A percentile compares a stretch with the other conserved stretches of the same genome.
These are phyloP conservation scores for Lophiotrema nucula DNA, from an alignment of 495 filamentous ascomycete species.

Conservation along the genomic window DNA sequence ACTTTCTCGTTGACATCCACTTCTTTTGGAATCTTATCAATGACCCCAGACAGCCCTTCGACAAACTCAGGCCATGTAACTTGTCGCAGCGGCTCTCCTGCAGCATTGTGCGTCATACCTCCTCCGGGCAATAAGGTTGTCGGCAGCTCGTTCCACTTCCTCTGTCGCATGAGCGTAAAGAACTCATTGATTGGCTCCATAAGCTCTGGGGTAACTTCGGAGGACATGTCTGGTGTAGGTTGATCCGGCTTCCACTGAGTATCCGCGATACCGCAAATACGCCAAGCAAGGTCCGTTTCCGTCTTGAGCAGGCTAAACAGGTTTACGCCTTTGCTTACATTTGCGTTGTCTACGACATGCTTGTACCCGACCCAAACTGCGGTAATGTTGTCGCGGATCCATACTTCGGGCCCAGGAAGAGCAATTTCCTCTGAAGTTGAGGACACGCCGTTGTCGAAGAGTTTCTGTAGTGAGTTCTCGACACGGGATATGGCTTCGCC, in stretches of 20 bases:
- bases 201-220: not conserved
- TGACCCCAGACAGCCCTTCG: not conserved
- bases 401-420: not conserved
- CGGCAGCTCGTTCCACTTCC: not conserved
- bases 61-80: not conserved
- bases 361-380: not conserved
- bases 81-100: not conserved
- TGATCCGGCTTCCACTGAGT: not conserved
- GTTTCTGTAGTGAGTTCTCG: not conserved
- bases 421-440: not conserved
- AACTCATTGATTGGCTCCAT: not conserved
- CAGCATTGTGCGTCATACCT: not conserved
- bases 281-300: not conserved
- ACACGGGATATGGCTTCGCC: not conserved
- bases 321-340: not conserved
- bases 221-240: not conserved
- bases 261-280: not conserved
- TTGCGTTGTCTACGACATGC: not conserved
- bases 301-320: not conserved
- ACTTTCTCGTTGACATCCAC: not conserved
- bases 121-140: not conserved
- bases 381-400: not conserved
- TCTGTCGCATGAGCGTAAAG: not conserved
- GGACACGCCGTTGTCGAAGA: not conserved
- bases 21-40: not conserved